These are phyloP conservation scores for Fraxinus anomala DNA, from an alignment of 257 asterid species.

Conservation along the genomic window DNA sequence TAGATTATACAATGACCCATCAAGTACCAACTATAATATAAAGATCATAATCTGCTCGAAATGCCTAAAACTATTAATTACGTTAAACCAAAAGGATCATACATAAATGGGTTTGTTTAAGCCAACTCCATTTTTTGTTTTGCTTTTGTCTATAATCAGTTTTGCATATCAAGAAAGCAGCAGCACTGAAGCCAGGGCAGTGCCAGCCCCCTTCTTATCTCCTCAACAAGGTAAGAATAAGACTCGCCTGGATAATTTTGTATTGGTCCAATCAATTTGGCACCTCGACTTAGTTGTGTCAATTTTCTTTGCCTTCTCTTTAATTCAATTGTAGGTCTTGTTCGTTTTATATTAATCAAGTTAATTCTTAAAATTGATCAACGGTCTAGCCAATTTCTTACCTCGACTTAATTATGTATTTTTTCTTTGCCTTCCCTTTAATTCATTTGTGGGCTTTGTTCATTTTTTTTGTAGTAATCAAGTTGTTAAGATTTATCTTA, in stretches of 20 bases:
- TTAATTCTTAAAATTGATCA: too few relatives aligned
- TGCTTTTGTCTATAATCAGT: conserved; percentile 25
- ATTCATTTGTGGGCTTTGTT: background rate
- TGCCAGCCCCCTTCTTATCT: conserved; percentile 13
- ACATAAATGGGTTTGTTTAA: conserved; percentile 19
- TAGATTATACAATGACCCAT: conserved; percentile 27
- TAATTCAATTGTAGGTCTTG: background rate
- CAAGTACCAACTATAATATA: too few relatives aligned
- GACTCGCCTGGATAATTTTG: too few relatives aligned
- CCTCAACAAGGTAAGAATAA: conserved; percentile 32
- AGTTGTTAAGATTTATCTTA: too few relatives aligned
- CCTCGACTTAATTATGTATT: too few relatives aligned
- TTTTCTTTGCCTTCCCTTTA: background rate
- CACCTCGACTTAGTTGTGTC: background rate
- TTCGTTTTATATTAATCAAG: too few relatives aligned
- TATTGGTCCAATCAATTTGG: background rate
- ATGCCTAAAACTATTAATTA: background rate
- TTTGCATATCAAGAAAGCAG: conserved; percentile 25
- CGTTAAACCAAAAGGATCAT: background rate
- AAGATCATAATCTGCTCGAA: background rate
- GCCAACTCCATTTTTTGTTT: background rate
- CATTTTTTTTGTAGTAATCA: background rate
- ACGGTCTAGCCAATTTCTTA: background rate
- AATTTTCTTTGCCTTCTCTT: background rate
- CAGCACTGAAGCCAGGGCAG: conserved; percentile 24